Conservation (phyloP, 1,284 basidiomycete species). For the Pyrrhoderma lamaoense region DNA sequence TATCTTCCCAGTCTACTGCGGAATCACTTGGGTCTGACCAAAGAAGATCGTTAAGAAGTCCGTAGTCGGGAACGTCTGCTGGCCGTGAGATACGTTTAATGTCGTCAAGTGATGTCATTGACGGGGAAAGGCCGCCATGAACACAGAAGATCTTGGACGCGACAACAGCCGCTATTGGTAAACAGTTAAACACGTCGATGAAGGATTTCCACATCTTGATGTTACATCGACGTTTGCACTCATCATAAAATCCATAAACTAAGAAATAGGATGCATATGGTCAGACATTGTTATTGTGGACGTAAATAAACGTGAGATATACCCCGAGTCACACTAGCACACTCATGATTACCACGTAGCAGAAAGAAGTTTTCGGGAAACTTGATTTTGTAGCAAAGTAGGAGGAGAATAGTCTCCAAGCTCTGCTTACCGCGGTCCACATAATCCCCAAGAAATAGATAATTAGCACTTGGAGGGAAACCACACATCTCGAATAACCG, state of each 20-base stretch:
- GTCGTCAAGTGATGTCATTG: slow-evolving; percentile 96
- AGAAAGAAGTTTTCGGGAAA: slow-evolving; percentile 99
- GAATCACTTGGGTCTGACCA: slow-evolving; percentile 99
- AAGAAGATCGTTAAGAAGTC: slow-evolving; percentile 92
- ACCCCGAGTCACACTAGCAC: slow-evolving; percentile 98
- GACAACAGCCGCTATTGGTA: slow-evolving; percentile 97
- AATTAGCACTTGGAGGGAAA: slow-evolving; percentile 95
- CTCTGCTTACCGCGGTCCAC: slow-evolving; percentile 99
- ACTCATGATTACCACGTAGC: slow-evolving; percentile 97
- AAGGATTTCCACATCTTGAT: slow-evolving; percentile 99
- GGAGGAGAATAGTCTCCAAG: slow-evolving; percentile 93
- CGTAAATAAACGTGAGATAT: slow-evolving; percentile 12
- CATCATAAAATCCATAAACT: slow-evolving; percentile 99
- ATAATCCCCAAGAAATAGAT: slow-evolving; percentile 98
- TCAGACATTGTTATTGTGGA: slow-evolving; percentile 15
- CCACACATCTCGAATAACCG: slow-evolving; percentile 99
- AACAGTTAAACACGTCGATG: slow-evolving; percentile 98
- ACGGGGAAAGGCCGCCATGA: slow-evolving; percentile 97
- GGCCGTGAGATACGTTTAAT: slow-evolving; percentile 97
- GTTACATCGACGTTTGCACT: slow-evolving; percentile 98
- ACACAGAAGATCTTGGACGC: slow-evolving; percentile 99
- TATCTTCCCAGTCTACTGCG: slow-evolving; percentile 98
- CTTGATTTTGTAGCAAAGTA: slow-evolving; percentile 99
- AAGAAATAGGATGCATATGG: slow-evolving; percentile 23
- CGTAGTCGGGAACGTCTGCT: slow-evolving; percentile 99